These are phyloP conservation scores for Opeltia flavorubescens DNA, from an alignment of 495 filamentous ascomycete species.

Conservation along the genomic window DNA sequence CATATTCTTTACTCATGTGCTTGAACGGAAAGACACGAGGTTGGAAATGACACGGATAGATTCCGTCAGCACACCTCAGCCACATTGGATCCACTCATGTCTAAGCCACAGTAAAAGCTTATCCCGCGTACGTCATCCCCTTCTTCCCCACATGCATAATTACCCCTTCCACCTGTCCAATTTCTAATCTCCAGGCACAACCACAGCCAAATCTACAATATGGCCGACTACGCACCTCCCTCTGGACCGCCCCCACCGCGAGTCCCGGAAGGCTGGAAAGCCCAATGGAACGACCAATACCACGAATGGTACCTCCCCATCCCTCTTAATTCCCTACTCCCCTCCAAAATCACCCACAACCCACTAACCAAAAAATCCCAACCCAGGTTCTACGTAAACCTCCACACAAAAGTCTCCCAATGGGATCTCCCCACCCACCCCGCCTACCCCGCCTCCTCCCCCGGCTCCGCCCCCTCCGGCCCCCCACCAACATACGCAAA, in stretches of 20 bases:
- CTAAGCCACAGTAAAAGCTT: too few relatives aligned
- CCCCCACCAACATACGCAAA: conserved; percentile 53
- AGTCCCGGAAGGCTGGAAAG: conserved; percentile 81
- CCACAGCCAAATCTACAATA: conserved; percentile 18
- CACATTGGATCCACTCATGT: too few relatives aligned
- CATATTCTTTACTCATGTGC: too few relatives aligned
- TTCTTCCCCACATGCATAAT: not conserved
- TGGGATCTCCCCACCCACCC: conserved; percentile 66
- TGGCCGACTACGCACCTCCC: conserved; percentile 54
- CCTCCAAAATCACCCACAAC: not conserved
- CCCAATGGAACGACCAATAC: conserved; percentile 61
- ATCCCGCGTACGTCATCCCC: not conserved
- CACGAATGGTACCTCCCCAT: conserved; percentile 48
- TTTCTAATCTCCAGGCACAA: not conserved
- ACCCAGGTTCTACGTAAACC: conserved; percentile 75
- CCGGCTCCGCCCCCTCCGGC: conserved; percentile 32
- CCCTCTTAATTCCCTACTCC: not conserved
- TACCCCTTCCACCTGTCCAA: not conserved
- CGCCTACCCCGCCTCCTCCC: conserved; percentile 32
- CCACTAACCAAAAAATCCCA: not conserved
- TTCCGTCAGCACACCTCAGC: too few relatives aligned
- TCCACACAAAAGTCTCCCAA: conserved; percentile 71
- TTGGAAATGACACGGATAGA: too few relatives aligned
- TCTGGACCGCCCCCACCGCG: conserved; percentile 66
- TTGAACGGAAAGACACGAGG: too few relatives aligned